Conservation (phyloP, 1,284 basidiomycete species). For the Trichosporon faecale region DNA sequence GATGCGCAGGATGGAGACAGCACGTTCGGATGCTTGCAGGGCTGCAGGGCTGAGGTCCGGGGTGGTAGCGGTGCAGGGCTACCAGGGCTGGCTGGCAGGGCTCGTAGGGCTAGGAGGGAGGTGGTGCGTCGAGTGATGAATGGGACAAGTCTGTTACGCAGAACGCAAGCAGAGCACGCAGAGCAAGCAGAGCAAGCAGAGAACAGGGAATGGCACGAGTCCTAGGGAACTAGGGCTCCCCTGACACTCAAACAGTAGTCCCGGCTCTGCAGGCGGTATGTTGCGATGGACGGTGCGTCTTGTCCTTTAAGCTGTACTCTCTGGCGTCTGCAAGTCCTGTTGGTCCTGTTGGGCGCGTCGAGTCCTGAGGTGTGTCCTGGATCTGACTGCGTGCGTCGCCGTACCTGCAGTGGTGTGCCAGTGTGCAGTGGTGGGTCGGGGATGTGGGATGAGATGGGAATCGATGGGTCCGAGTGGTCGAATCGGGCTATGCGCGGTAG, state of each 20-base stretch:
- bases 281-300: background rate
- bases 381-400: background rate
- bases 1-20: background rate
- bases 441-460: background rate
- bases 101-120: too few relatives aligned
- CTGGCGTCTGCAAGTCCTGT: background rate
- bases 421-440: background rate
- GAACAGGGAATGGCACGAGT: background rate
- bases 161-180: background rate
- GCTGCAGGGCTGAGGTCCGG: background rate
- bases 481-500: background rate
- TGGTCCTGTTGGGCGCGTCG: background rate
- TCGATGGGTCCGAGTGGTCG: background rate
- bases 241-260: constrained; percentile 7
- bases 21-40: background rate
- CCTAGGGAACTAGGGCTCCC: background rate
- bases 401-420: background rate
- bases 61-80: background rate
- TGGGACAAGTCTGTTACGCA: background rate
- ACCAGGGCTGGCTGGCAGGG: background rate
- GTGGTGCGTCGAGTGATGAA: background rate
- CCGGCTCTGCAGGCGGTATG: constrained; percentile 1
- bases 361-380: background rate
- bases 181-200: background rate
- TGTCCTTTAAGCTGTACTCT: background rate